Conservation (phyloP, 2,329 filamentous ascomycete species). For the Pyricularia sp. region DNA sequence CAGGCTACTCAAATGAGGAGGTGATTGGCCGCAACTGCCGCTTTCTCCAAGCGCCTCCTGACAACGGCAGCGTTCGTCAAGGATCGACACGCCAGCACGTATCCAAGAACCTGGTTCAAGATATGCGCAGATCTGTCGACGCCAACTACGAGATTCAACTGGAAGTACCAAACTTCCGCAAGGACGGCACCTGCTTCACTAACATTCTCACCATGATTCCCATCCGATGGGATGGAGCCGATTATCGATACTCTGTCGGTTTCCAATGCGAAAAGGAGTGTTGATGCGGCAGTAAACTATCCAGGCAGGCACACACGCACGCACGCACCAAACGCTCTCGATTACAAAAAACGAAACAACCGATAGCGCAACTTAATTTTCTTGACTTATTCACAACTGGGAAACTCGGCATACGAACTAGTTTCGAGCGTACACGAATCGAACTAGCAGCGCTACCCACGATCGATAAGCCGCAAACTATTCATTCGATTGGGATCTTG, state of each 20-base stretch:
- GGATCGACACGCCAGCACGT: slow-evolving; percentile 55
- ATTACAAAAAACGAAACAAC: not conserved
- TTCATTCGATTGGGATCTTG: not conserved
- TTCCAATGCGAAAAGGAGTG: slow-evolving; percentile 54
- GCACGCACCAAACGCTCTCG: not conserved
- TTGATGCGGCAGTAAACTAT: not conserved
- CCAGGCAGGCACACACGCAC: too few relatives aligned
- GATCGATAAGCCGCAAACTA: too few relatives aligned
- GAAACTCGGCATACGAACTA: not conserved
- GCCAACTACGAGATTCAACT: slow-evolving; percentile 35
- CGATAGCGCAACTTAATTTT: not conserved
- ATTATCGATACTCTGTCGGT: slow-evolving; percentile 65
- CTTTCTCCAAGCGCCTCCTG: slow-evolving; percentile 63
- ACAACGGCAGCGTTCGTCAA: slow-evolving; percentile 44
- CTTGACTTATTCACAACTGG: not conserved
- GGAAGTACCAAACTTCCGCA: slow-evolving; percentile 67
- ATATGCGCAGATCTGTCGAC: slow-evolving; percentile 39
- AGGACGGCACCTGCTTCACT: slow-evolving; percentile 70
- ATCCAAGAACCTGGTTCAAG: slow-evolving; percentile 53
- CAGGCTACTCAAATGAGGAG: slow-evolving; percentile 67
- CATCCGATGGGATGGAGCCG: slow-evolving; percentile 54
- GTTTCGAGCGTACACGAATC: not conserved
- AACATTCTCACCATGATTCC: slow-evolving; percentile 84
- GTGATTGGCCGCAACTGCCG: slow-evolving; percentile 74
- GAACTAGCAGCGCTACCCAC: not conserved